Base-by-base conservation (phyloP, 306 rosid genomes). In the Cucurbita moschata region DNA sequence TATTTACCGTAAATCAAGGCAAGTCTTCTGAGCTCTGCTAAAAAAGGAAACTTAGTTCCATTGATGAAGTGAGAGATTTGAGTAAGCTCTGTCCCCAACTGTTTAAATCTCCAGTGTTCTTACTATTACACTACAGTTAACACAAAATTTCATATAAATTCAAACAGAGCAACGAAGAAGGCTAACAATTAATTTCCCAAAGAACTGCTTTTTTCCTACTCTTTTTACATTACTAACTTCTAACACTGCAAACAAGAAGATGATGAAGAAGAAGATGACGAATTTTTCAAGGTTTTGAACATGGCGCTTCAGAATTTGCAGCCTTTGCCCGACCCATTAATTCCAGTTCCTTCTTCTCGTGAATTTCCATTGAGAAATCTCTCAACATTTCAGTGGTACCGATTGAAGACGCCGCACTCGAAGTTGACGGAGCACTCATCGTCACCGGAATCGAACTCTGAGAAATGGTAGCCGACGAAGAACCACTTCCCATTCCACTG, bases 271-370 rank as follows among this genome's bases (percentile, higher is more conserved):
- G 15, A 65, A 9, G 21, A 35, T 49, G 26, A 30, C 14, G 13
- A 30, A 44, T 71, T 78, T 44, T 65, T 83, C 79, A 87, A 55
- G 89, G 80, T 55, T 84, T 75, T 4, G 88, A 81, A 76, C 71
- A 37, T 0, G 83, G 81, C 21, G 85, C 46, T 23, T 86, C 84
- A 46, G 88, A 78, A 74, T 80, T 82, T 5, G 81, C 72, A 76
- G 42, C 5, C 43, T 39, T 69, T 49, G 84, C 37, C 18, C 68
- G 67, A 78, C 85, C 87, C 86, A 92, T 80, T 72, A 92, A 88
- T 68, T 80, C 92, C 21, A 92, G 79, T 77, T 92, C 97, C 76
- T 82, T 92, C 87, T 81, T 92, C n/a, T 86, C 97, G 66, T 73
- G 84, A 64, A 84, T 71, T 56, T 88, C 89, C 85, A 92, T 42